Evolutionary conservation across 768 basidiomycete genomes (phyloP).

Genomic region (Serendipita sp.): DNA sequence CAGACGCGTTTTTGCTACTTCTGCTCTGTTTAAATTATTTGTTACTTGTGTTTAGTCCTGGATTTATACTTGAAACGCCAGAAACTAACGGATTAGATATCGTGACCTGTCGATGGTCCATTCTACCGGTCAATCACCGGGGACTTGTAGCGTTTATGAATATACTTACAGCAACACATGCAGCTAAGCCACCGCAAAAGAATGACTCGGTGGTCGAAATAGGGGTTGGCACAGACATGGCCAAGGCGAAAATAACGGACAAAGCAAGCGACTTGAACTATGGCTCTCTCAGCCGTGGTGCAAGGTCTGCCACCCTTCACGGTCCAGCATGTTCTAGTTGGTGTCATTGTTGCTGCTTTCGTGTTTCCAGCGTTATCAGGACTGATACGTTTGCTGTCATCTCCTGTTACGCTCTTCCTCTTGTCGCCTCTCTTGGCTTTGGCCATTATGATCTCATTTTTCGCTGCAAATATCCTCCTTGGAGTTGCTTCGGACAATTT

Average conservation of each 20-base stretch:
- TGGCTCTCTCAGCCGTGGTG: not conserved
- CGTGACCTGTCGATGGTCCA: slow-evolving; percentile 40
- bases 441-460: slow-evolving; percentile 31
- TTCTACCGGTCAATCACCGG: slow-evolving; percentile 5
- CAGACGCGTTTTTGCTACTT: slow-evolving; percentile 82
- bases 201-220: slow-evolving; percentile 70
- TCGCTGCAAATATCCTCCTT: slow-evolving; percentile 38
- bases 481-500: slow-evolving; percentile 12
- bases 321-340: slow-evolving; percentile 2
- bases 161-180: slow-evolving; percentile 64
- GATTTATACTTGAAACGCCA: not conserved
- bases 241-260: not conserved
- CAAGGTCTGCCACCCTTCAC: not conserved
- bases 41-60: not conserved
- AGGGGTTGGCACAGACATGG: slow-evolving; percentile 12
- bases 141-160: not conserved
- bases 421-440: slow-evolving; percentile 44
- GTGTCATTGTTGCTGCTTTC: not conserved
- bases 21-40: slow-evolving; percentile 11
- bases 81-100: slow-evolving; percentile 57
- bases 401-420: slow-evolving; percentile 47
- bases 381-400: slow-evolving; percentile 26
- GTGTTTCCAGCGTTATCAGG: not conserved
- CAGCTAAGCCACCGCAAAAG: slow-evolving; percentile 77
- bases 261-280: not conserved